Evolutionary conservation across 2,329 filamentous ascomycete species (phyloP).

Genomic region (Apiospora hydei): DNA sequence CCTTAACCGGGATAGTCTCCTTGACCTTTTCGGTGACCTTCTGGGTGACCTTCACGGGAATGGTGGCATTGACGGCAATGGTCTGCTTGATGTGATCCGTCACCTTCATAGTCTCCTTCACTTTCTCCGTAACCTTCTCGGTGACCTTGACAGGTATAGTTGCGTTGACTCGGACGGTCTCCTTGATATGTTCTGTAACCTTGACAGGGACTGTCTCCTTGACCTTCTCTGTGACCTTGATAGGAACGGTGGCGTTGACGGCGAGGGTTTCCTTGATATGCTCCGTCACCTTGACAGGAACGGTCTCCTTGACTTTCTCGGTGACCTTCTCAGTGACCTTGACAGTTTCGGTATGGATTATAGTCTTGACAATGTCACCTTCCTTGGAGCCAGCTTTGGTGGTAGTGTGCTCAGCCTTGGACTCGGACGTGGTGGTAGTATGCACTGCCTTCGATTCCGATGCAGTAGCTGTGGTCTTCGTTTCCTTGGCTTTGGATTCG

Average conservation of each 20-base stretch:
- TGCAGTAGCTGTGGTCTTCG: neutral
- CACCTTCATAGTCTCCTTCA: constrained; percentile 3
- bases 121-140: neutral
- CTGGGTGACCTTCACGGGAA: neutral
- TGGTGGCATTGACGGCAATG: neutral
- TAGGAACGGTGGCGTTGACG: neutral
- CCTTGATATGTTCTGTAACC: neutral
- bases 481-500: neutral
- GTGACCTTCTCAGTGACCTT: constrained; percentile 1
- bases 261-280: neutral
- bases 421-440: neutral
- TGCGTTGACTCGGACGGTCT: neutral
- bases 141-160: constrained; percentile 11
- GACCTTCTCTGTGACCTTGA: neutral
- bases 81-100: neutral
- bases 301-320: neutral
- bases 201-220: constrained; percentile 1
- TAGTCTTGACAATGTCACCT: neutral
- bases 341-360: neutral
- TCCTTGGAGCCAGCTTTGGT: neutral
- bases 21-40: constrained; percentile 5
- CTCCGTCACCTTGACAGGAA: neutral
- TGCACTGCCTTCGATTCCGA: neutral
- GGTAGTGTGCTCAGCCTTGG: neutral
- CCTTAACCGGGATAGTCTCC: neutral